These are phyloP conservation scores for Pistacia integerrima DNA, from an alignment of 345 rosid genomes.

Conservation along the genomic window DNA sequence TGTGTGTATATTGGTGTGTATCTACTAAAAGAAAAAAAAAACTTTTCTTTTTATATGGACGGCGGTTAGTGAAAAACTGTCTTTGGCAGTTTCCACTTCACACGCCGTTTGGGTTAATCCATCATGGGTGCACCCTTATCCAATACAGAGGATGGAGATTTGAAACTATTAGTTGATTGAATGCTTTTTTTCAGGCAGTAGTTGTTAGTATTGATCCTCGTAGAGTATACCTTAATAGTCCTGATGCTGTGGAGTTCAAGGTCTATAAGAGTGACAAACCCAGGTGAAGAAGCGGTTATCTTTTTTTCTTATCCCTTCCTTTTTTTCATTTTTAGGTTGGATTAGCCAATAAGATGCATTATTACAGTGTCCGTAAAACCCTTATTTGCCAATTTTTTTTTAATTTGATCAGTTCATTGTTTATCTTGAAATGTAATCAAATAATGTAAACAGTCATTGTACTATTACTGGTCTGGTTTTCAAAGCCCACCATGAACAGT, in stretches of 20 bases:
- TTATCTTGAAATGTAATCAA: neutral
- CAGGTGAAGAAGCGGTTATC: conserved; percentile 47
- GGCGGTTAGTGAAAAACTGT: too few species aligned
- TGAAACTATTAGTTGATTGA: neutral
- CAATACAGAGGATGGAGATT: neutral
- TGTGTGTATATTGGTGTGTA: too few species aligned
- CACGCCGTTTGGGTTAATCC: too few species aligned
- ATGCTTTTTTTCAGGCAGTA: conserved; percentile 69
- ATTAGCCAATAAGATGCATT: conserved; percentile 8
- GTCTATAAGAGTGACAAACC: conserved; percentile 57
- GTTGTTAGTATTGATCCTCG: conserved; percentile 98
- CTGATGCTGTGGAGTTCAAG: conserved; percentile 75
- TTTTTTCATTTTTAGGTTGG: neutral
- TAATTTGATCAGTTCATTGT: neutral
- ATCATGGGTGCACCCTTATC: too few species aligned
- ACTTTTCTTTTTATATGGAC: too few species aligned
- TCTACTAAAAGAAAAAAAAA: too few species aligned
- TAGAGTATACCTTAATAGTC: conserved; percentile 69
- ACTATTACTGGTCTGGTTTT: neutral
- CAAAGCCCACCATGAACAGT: neutral
- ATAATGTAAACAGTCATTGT: neutral
- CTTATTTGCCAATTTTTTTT: neutral
- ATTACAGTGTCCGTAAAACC: neutral
- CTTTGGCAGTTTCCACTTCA: too few species aligned
- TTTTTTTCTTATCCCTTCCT: neutral